Base-by-base conservation (phyloP, 495 filamentous ascomycete species). In the Lepraria neglecta region DNA sequence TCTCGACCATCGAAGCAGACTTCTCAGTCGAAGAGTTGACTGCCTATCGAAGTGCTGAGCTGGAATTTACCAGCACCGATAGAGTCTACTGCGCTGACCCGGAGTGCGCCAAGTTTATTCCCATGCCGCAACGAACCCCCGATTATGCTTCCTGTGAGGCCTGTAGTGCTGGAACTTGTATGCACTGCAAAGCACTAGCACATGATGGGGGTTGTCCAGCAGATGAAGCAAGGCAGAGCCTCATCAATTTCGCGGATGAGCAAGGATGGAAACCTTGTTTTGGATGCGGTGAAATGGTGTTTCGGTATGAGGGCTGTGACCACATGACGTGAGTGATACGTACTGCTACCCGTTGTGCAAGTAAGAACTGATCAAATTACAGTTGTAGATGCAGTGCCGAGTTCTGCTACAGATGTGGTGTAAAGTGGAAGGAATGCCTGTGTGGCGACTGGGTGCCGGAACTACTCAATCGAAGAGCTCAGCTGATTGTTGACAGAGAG, bases 21-120 rank as follows among this genome's bases (percentile, higher is more conserved):
- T 59, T 72, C 53, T 65, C 65, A 14, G 42, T 61, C 24, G 45
- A 66, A 21, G 63, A 70, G 31, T 27, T 67, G 53, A 35, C 48
- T 10, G 27, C 55, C 50, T 70, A 67, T 64, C 59, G 55, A 54
- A 59, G 19, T 45, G 64, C 65, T 21, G 61, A 67, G 57, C 27
- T 61, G 24, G 65, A 68, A 43, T 67, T 64, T 43, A 60, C 61
- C 27, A 68, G 60, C 44, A 54, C 56, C 3, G 44, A 67, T 21
- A 40, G 52, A 55, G 52, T 55, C 19, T 40, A 55, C 31, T 54
- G 31, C 51, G 51, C 31, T 54, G 15, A 9, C 19, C 31, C 15
- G 33, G 31, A 24, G 27, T 55, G 17, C 52, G 52, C 52, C 17
- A 55, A 40, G 12, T 40, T 40, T 11, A 55, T 31, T 55, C 52